A percentile compares a stretch with the other conserved stretches of the same genome.
These are phyloP conservation scores for Talaromyces borbonicus DNA, from an alignment of 495 filamentous ascomycete genomes.

Conservation along the genomic window DNA sequence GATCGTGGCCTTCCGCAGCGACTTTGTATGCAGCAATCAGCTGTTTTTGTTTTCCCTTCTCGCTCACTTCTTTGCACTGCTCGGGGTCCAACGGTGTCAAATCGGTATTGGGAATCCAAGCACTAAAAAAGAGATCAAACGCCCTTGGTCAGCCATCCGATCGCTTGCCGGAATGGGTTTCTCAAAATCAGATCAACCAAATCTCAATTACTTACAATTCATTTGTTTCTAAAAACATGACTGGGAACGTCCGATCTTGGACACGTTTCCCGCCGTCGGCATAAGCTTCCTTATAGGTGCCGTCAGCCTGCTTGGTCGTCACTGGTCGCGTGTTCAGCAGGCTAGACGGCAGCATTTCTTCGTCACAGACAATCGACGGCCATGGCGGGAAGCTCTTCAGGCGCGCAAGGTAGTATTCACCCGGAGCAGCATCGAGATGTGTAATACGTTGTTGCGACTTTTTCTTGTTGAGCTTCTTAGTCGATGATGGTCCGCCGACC, in stretches of 20 bases:
- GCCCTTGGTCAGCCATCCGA: neutral
- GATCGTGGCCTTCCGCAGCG: slow-evolving; percentile 58
- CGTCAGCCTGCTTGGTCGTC: slow-evolving; percentile 67
- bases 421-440: slow-evolving; percentile 70
- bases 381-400: slow-evolving; percentile 86
- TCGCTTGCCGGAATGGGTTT: no score
- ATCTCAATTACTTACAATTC: slow-evolving; percentile 98
- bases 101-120: slow-evolving; percentile 75
- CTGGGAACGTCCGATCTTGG: slow-evolving; percentile 73
- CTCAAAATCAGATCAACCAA: no score
- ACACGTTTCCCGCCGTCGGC: slow-evolving; percentile 73
- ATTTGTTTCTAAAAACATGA: slow-evolving; percentile 90
- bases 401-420: slow-evolving; percentile 75
- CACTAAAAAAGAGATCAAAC: slow-evolving; percentile 41
- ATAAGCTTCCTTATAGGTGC: slow-evolving; percentile 74
- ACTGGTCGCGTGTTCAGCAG: slow-evolving; percentile 67
- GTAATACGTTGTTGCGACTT: slow-evolving; percentile 60
- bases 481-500: slow-evolving; percentile 49
- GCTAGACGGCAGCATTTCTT: slow-evolving; percentile 73
- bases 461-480: slow-evolving; percentile 77
- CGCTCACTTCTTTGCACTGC: slow-evolving; percentile 51
- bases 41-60: slow-evolving; percentile 64
- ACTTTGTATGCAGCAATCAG: slow-evolving; percentile 64
- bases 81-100: slow-evolving; percentile 62
- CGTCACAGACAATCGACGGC: slow-evolving; percentile 85